Percentiles rank a stretch among this genome's conserved stretches.
phyloP scores from a whole-genome alignment of 192 early-diverging fungal genomes.

The Chytriomyces sp. region DNA sequence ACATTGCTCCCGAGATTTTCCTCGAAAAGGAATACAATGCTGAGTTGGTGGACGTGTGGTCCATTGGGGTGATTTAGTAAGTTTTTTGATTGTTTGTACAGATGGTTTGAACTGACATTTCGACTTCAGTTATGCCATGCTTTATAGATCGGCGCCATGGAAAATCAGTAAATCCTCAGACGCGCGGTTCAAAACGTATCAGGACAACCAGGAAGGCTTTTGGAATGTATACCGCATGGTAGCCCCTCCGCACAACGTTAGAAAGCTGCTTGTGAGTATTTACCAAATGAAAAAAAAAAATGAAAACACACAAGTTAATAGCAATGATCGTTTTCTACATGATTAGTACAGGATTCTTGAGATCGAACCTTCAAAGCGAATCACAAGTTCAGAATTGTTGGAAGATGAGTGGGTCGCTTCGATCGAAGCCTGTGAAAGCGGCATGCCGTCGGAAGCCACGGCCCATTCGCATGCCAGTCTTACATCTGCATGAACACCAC shows the following conservation, averaged over 20 bases:
- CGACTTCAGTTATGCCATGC: constrained; percentile 40
- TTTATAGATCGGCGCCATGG: constrained; percentile 56
- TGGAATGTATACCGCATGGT: constrained; percentile 1
- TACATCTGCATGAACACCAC: not conserved
- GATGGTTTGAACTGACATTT: not conserved
- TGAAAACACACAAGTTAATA: no score
- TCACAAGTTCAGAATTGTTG: constrained; percentile 28
- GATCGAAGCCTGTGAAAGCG: constrained; percentile 14
- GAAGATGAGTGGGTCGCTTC: constrained; percentile 31
- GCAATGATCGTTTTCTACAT: no score
- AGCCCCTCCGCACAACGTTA: constrained; percentile 67
- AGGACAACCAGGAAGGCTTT: not conserved
- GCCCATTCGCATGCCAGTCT: constrained; percentile 4
- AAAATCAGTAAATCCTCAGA: constrained; percentile 39
- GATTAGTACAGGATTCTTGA: constrained; percentile 25
- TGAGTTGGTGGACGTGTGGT: constrained; percentile 86
- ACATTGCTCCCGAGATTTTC: constrained; percentile 91
- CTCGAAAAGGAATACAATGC: constrained; percentile 76
- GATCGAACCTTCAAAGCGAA: constrained; percentile 26
- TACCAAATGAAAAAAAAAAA: not conserved
- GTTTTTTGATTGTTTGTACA: constrained; percentile 55
- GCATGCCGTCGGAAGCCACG: not conserved
- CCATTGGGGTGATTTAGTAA: constrained; percentile 83
- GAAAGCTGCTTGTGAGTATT: constrained; percentile 21
- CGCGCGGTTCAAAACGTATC: constrained; percentile 35